Evolutionary conservation across 257 asterid species (phyloP), one percentile per base, ranked within the genome.

Genomic region (Euphrasia confusa): DNA sequence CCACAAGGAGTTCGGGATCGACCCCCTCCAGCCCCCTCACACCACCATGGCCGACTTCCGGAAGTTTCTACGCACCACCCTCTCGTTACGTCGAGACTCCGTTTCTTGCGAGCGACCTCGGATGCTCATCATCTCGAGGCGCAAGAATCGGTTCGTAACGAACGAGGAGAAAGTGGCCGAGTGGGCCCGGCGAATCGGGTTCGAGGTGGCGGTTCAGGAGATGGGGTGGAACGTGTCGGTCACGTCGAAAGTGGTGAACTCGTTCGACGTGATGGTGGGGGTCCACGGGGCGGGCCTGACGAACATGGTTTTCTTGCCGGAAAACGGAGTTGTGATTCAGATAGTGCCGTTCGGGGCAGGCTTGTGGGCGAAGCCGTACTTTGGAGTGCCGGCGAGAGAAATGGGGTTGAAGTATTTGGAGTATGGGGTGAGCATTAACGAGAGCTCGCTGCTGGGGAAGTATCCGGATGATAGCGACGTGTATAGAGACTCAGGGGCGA

Each of bases 251-350:
- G 14, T 54, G 0, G 78, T 80, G 61, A 83, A 85, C 53, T 66
- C 81, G 4, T 77, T 77, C 39, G 94, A 85, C 58, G 86, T 77
- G 27, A 9, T 85, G 71, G 10, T 80, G 68, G 90, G 89, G 14
- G 85, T 83, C 3, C 95, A 86, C 27, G 91, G 95, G 13, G 91
- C 95, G 10, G 95, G 94, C 0, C 77, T 86, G 2, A 76, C 87
- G 2, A 86, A 86, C 68, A 81, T 86, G 88, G 83, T 83, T 35
- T 86, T 77, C 42, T 70, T 86, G 1, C 89, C 95, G 6, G 79
- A 81, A 54, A 71, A 75, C 5, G 84, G 88, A 3, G 67, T 79
- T 2, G 66, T 86, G 13, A 68, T 86, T 6, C 91, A 86, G 47
- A 77, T 86, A 0, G 72, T 79, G 35, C 91, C 88, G 1, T 64